Evolutionary conservation across 805 yeast genomes (phyloP).

Genomic region (Yarrowia sp.): DNA sequence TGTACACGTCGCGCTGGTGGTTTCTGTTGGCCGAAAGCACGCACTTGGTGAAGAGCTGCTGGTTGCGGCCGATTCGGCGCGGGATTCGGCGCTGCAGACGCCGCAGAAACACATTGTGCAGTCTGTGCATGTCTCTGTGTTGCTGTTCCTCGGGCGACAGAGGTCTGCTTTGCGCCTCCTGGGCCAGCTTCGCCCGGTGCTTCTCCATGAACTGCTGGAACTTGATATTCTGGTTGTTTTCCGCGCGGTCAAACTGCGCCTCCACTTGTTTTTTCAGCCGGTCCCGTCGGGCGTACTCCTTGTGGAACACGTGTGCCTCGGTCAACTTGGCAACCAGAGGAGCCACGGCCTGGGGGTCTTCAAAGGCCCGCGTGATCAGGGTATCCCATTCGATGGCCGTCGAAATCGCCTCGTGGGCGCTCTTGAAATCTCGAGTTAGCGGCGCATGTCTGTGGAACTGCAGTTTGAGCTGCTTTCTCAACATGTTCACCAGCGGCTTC

Average conservation of each 20-base stretch:
- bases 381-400: conserved; percentile 8
- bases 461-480: neutral
- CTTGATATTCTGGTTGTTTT: conserved; percentile 8
- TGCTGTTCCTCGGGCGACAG: conserved; percentile 4
- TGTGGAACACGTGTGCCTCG: neutral
- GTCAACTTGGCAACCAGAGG: conserved; percentile 8
- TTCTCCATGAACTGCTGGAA: neutral
- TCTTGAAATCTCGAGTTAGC: neutral
- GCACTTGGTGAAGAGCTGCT: conserved; percentile 14
- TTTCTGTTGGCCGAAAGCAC: conserved; percentile 25
- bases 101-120: neutral
- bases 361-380: neutral
- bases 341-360: conserved; percentile 16
- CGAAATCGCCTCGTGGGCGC: conserved; percentile 2
- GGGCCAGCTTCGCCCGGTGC: neutral
- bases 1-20: conserved; percentile 9
- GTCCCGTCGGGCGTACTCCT: neutral
- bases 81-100: neutral
- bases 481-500: neutral
- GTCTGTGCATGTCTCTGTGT: conserved; percentile 4
- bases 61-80: neutral
- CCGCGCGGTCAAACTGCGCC: neutral
- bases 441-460: conserved; percentile 1
- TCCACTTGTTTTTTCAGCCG: neutral
- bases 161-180: neutral